A percentile compares a stretch with the other conserved stretches of the same genome.
phyloP scores from a whole-genome alignment of 768 basidiomycete species.

The Pleurotus platypus region DNA sequence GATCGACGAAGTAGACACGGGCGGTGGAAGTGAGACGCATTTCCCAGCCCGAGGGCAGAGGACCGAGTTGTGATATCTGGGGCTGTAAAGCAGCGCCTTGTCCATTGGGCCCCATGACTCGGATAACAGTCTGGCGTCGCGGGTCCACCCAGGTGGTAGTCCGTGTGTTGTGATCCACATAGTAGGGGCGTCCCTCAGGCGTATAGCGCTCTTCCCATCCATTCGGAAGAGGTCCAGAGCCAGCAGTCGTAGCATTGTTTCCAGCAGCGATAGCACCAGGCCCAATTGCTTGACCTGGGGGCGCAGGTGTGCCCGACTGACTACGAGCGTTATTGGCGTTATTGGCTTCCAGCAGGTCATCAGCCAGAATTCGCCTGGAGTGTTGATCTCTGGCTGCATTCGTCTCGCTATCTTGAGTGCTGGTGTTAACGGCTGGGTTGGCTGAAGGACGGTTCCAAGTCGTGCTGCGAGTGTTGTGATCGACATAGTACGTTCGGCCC shows the following conservation, averaged over 20 bases:
- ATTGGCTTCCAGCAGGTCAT: slow-evolving; percentile 78
- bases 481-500: slow-evolving; percentile 95
- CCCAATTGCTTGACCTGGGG: slow-evolving; percentile 26
- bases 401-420: slow-evolving; percentile 70
- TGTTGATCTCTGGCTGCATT: slow-evolving; percentile 87
- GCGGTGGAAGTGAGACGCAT: slow-evolving; percentile 99
- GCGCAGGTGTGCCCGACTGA: slow-evolving; percentile 26
- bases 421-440: slow-evolving; percentile 70
- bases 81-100: slow-evolving; percentile 87
- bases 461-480: slow-evolving; percentile 95
- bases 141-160: slow-evolving; percentile 99
- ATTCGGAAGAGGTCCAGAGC: slow-evolving; percentile 84
- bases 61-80: slow-evolving; percentile 95
- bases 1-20: slow-evolving; percentile 98
- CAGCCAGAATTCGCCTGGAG: slow-evolving; percentile 76
- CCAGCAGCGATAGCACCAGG: slow-evolving; percentile 38
- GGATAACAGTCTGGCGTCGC: slow-evolving; percentile 92
- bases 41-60: slow-evolving; percentile 97
- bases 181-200: slow-evolving; percentile 96
- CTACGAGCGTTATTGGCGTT: slow-evolving; percentile 42
- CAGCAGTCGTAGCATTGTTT: slow-evolving; percentile 58
- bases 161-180: slow-evolving; percentile 98
- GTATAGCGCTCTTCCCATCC: slow-evolving; percentile 99
- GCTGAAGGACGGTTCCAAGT: slow-evolving; percentile 94
- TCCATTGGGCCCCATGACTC: slow-evolving; percentile 93